These are phyloP conservation scores for Hypoxylon fragiforme DNA, from an alignment of 495 filamentous ascomycete genomes.

Conservation along the genomic window DNA sequence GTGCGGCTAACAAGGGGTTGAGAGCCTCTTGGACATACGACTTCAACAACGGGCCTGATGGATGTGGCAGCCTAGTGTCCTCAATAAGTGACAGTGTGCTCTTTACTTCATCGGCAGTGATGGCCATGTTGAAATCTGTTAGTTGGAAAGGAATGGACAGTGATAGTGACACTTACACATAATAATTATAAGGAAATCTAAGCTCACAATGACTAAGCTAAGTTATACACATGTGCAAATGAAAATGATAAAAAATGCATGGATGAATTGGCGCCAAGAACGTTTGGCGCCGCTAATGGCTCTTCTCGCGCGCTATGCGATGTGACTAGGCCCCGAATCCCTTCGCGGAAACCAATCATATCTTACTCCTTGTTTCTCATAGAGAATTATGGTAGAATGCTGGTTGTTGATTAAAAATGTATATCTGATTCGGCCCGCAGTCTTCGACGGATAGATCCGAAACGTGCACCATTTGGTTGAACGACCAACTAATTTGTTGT, in stretches of 20 bases:
- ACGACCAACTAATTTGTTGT: too few species aligned
- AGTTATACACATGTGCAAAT: too few species aligned
- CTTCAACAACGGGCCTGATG: slow-evolving; percentile 14
- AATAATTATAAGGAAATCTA: too few species aligned
- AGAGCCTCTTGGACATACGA: slow-evolving; percentile 20
- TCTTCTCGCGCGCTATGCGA: not conserved
- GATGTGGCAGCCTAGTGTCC: slow-evolving; percentile 33
- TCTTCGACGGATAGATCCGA: too few species aligned
- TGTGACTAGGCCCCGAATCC: not conserved
- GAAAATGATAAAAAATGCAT: too few species aligned
- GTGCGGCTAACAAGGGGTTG: slow-evolving; percentile 19
- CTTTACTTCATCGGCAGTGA: slow-evolving; percentile 1
- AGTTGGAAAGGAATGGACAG: not conserved
- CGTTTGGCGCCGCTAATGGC: not conserved
- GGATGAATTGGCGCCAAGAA: too few species aligned
- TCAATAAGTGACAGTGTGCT: slow-evolving; percentile 33
- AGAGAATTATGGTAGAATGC: not conserved
- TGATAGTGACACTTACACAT: not conserved
- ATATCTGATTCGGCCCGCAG: not conserved
- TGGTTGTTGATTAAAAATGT: not conserved
- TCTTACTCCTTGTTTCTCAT: not conserved
- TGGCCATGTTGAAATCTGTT: slow-evolving; percentile 4
- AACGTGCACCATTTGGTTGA: too few species aligned
- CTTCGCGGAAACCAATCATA: not conserved
- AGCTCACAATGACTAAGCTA: too few species aligned